Conservation (phyloP, 2,329 filamentous ascomycete species). For the Curvularia lunata region DNA sequence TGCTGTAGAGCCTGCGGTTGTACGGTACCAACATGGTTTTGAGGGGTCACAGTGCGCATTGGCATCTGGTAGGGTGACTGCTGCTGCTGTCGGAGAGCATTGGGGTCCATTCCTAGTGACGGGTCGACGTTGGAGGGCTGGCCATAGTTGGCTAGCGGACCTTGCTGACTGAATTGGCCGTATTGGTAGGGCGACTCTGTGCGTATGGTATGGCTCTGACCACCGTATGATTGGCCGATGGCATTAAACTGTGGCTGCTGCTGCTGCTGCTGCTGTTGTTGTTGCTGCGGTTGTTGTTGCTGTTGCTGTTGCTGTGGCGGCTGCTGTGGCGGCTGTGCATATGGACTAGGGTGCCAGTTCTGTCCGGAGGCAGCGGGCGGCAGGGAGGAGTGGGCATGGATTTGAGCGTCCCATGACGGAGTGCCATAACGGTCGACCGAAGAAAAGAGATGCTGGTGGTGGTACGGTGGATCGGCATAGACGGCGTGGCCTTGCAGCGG, state of each 20-base stretch:
- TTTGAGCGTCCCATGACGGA: conserved; percentile 40
- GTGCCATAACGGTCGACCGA: conserved; percentile 40
- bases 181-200: conserved; percentile 45
- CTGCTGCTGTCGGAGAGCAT: conserved; percentile 37
- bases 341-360: conserved; percentile 39
- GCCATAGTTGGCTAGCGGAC: conserved; percentile 29
- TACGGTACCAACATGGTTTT: conserved; percentile 34
- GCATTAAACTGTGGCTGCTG: not conserved
- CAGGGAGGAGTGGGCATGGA: conserved; percentile 33
- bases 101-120: conserved; percentile 33
- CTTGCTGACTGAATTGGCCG: conserved; percentile 38
- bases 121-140: conserved; percentile 40
- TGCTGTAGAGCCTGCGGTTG: conserved; percentile 44
- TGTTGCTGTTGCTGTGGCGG: too few relatives aligned
- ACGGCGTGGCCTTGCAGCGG: conserved; percentile 42
- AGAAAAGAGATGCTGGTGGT: conserved; percentile 37
- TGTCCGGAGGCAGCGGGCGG: conserved; percentile 25
- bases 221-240: conserved; percentile 33
- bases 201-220: conserved; percentile 31
- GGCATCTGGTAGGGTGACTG: conserved; percentile 42
- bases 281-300: too few relatives aligned
- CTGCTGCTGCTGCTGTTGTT: not conserved
- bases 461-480: conserved; percentile 42
- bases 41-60: conserved; percentile 31
- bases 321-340: conserved; percentile 5